These are phyloP conservation scores for Micractinium sp. DNA, from an alignment of 139 green algal species.

Conservation along the genomic window DNA sequence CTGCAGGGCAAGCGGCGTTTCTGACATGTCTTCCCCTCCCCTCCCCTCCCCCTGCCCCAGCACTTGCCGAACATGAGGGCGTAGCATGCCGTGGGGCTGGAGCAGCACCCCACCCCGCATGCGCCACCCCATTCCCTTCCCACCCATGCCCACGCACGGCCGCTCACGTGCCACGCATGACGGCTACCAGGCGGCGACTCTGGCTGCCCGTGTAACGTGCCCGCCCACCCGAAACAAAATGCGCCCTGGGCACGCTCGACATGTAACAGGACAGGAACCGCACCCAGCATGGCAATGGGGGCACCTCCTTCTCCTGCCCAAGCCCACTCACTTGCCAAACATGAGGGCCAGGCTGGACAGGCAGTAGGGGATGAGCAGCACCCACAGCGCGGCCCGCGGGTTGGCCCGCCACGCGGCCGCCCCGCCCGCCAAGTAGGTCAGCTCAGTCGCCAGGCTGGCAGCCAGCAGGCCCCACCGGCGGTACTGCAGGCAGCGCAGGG, in stretches of 20 bases:
- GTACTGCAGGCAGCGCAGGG: conserved; percentile 57
- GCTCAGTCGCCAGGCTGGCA: conserved; percentile 41
- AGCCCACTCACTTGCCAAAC: conserved; percentile 90
- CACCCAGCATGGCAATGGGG: too few relatives aligned
- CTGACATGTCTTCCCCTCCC: too few relatives aligned
- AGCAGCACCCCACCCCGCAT: too few relatives aligned
- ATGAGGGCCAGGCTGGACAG: conserved; percentile 83
- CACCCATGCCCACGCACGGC: background rate
- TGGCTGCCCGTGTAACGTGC: too few relatives aligned
- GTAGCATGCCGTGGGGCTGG: too few relatives aligned
- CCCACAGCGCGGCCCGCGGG: conserved; percentile 69
- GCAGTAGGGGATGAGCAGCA: conserved; percentile 75
- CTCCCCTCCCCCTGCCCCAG: too few relatives aligned
- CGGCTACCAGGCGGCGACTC: too few relatives aligned
- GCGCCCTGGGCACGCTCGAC: too few relatives aligned
- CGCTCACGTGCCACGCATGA: too few relatives aligned
- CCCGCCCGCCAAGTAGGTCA: conserved; percentile 40
- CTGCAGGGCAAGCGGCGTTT: background rate
- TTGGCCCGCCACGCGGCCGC: conserved; percentile 46
- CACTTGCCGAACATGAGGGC: background rate
- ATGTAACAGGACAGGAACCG: too few relatives aligned
- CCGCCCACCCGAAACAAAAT: too few relatives aligned
- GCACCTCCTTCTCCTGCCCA: too few relatives aligned
- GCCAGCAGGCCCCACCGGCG: conserved; percentile 41
- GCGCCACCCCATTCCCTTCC: background rate